A percentile compares a stretch with the other conserved stretches of the same genome.
Evolutionary conservation across 352 stramenopile species (phyloP).

Genomic region (Pythium graminicola): DNA sequence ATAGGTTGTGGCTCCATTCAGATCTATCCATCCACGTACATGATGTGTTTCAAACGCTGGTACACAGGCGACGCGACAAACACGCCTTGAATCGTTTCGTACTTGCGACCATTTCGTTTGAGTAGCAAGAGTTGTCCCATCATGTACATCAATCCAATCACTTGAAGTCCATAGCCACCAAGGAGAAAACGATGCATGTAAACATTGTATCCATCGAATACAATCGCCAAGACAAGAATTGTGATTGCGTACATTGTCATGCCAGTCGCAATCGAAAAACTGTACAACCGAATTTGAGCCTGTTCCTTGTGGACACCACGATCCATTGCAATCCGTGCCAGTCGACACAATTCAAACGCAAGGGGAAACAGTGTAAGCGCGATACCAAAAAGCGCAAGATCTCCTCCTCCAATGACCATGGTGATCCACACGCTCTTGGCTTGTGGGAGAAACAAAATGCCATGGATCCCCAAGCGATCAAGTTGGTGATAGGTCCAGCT

Average conservation of each 20-base stretch:
- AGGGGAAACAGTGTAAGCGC: constrained; percentile 49
- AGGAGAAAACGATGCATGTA: constrained; percentile 31
- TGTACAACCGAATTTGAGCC: constrained; percentile 37
- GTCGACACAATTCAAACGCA: constrained; percentile 46
- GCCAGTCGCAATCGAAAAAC: constrained; percentile 15
- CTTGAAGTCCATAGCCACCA: not conserved
- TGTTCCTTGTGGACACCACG: constrained; percentile 38
- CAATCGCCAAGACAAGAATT: constrained; percentile 27
- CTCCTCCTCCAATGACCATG: constrained; percentile 34
- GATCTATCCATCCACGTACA: constrained; percentile 5
- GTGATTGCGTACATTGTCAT: constrained; percentile 28
- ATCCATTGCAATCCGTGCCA: constrained; percentile 60
- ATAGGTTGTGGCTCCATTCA: not conserved
- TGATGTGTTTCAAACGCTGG: constrained; percentile 23
- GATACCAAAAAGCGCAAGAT: constrained; percentile 47
- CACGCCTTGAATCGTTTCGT: constrained; percentile 23
- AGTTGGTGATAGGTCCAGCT: constrained; percentile 23
- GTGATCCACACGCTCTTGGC: constrained; percentile 27
- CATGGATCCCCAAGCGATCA: constrained; percentile 41
- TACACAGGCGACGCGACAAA: constrained; percentile 28
- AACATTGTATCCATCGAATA: constrained; percentile 39
- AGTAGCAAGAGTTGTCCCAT: constrained; percentile 2
- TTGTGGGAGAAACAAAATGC: constrained; percentile 22
- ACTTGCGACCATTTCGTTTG: constrained; percentile 16
- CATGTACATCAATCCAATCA: constrained; percentile 7